Evolutionary conservation across 768 basidiomycete species (phyloP), one percentile per base, ranked within the genome.

Genomic region (Flagelloscypha sp.): DNA sequence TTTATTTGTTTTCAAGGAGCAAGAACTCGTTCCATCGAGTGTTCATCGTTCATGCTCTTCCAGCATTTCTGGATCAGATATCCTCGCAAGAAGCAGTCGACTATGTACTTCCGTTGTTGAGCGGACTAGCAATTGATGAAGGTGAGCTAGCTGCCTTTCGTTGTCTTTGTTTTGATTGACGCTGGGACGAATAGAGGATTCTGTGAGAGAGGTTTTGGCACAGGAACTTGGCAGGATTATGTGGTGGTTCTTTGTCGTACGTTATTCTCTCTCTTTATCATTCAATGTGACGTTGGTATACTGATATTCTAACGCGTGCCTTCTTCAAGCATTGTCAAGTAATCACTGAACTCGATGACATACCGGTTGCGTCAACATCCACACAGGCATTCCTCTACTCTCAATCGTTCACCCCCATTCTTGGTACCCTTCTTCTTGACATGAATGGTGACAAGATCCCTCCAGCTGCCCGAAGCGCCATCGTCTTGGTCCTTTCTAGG

Each of bases 91-190:
- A 98, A 46, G 89, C 89, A 4, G 79, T 89, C 47, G 85, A 90
- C 56, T 98, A 94, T 52, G 87, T 98, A 38, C 62, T 94, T 13
- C 93, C 93, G 1, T 73, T 95, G n/a, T 71, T 98, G 38, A 82
- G 74, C 33, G 74, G 72, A 27, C 74, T 97, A 19, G 87, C 87
- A 7, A 76, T 84, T 58, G 89, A 93, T 50, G 78, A 87, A 54
- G 88, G 88, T 87, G 43, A 27, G 72, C 56, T 19, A 1, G 35
- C 19, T 40, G 22, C 31, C 32, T 21, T 36, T 23, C 35, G 42
- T 27, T 30, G 28, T 7, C 20, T 17, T 28, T 24, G 18, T 29
- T 30, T 13, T 24, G 31, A 33, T 28, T 44, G 24, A 38, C 30
- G 4, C 42, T 38, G 31, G 27, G 44, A 23, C 30, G 40, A 22